Evolutionary conservation across 2,329 filamentous ascomycete species (phyloP).

Genomic region (Fusarium temperatum): DNA sequence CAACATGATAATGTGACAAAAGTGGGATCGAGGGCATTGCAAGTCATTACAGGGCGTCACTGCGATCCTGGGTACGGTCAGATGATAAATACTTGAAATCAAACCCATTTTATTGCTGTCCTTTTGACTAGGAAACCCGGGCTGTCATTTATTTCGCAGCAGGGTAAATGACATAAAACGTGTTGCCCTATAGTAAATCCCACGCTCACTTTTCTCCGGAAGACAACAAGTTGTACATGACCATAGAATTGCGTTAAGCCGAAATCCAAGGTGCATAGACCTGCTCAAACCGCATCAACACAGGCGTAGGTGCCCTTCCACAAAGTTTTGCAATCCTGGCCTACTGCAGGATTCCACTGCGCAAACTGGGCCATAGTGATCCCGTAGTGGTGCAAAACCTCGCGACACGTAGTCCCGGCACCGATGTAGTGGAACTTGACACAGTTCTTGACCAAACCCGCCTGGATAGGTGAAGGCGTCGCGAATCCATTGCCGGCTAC

Average conservation of each 20-base stretch:
- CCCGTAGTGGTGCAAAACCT: background rate
- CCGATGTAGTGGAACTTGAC: background rate
- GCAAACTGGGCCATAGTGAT: background rate
- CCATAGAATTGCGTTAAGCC: fast-evolving
- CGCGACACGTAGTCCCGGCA: background rate
- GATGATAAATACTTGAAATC: too few relatives aligned
- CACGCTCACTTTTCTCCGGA: fast-evolving
- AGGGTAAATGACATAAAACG: too few relatives aligned
- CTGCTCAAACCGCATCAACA: background rate
- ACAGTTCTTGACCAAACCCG: conserved; percentile 4
- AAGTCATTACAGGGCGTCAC: background rate
- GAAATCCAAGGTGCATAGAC: fast-evolving
- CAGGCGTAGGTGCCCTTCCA: background rate
- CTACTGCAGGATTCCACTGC: background rate
- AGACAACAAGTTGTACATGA: fast-evolving
- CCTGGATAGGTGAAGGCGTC: background rate
- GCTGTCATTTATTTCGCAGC: fast-evolving
- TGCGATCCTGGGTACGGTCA: fast-evolving
- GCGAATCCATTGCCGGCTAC: background rate
- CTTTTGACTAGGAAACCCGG: fast-evolving
- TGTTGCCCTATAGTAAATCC: background rate
- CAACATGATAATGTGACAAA: too few relatives aligned
- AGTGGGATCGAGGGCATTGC: too few relatives aligned
- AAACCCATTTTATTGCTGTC: background rate
- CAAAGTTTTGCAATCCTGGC: background rate